These are phyloP conservation scores for Udeniomyces megalosporus DNA, from an alignment of 768 basidiomycete species.

Conservation along the genomic window DNA sequence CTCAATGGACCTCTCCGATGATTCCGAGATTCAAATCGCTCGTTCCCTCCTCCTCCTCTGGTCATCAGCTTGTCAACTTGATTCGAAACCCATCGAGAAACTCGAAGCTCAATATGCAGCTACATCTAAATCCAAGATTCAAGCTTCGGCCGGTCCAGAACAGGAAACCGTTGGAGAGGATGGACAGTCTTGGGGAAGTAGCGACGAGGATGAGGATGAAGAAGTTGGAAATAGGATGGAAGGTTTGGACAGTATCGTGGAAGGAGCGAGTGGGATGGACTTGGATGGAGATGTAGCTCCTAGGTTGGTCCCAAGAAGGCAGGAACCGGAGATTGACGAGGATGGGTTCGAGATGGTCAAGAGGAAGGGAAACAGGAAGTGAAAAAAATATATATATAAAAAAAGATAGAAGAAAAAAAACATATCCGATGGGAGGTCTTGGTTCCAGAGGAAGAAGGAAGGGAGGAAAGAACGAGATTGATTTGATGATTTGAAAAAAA, in stretches of 20 bases:
- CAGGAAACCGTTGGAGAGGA: too few species aligned
- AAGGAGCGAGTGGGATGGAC: slow-evolving; percentile 36
- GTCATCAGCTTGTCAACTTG: slow-evolving; percentile 32
- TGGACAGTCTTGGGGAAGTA: slow-evolving; percentile 21
- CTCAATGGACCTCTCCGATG: slow-evolving; percentile 68
- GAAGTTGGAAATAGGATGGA: too few species aligned
- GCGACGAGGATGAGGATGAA: slow-evolving; percentile 20
- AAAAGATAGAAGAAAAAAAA: not conserved
- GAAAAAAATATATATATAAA: too few species aligned
- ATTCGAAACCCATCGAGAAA: slow-evolving; percentile 38
- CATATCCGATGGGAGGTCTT: too few species aligned
- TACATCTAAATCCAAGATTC: not conserved
- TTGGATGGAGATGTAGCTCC: not conserved
- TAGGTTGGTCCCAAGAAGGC: slow-evolving; percentile 20
- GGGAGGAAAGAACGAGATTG: too few species aligned
- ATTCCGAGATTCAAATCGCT: slow-evolving; percentile 57
- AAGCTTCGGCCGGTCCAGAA: slow-evolving; percentile 5
- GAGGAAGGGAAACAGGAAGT: slow-evolving; percentile 26
- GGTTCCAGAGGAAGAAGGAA: too few species aligned
- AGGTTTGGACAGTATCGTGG: slow-evolving; percentile 13
- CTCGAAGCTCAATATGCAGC: slow-evolving; percentile 19
- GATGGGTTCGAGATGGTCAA: slow-evolving; percentile 77
- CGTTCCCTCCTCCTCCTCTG: slow-evolving; percentile 55
- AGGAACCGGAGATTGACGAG: slow-evolving; percentile 66
- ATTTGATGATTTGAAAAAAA: too few species aligned